phyloP scores from a whole-genome alignment of 257 asterid species.

The Penstemon eatonii region DNA sequence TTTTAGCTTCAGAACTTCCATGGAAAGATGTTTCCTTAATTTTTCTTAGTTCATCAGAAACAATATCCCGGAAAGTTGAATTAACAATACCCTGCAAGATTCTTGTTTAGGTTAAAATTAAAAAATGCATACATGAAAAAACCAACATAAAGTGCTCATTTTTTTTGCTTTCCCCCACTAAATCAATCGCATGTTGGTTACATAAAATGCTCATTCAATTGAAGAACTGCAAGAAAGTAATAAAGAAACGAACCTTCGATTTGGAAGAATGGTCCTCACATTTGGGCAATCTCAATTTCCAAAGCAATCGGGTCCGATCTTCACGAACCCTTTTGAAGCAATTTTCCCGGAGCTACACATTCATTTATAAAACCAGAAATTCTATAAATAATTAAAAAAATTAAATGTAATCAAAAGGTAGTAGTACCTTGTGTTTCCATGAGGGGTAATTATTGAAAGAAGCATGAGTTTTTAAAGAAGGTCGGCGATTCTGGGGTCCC shows the following conservation, averaged over 20 bases:
- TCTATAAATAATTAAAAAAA: neutral
- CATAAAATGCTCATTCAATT: no score
- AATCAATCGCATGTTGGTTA: no score
- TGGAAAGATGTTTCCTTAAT: constrained; percentile 47
- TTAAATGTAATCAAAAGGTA: neutral
- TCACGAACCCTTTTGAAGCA: constrained; percentile 80
- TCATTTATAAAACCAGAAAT: constrained; percentile 19
- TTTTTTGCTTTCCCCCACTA: no score
- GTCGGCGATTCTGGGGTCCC: constrained; percentile 35
- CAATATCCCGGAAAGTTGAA: constrained; percentile 68
- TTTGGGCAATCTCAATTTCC: constrained; percentile 66
- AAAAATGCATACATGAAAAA: constrained; percentile 16
- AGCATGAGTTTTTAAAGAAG: constrained; percentile 47
- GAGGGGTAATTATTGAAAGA: constrained; percentile 56
- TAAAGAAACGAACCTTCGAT: constrained; percentile 36
- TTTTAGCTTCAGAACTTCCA: constrained; percentile 31
- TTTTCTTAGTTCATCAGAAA: constrained; percentile 74
- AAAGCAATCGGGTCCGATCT: constrained; percentile 77
- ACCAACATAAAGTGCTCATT: constrained; percentile 1
- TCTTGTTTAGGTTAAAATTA: neutral
- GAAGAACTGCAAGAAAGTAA: neutral
- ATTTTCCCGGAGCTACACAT: constrained; percentile 79
- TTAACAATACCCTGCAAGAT: constrained; percentile 57
- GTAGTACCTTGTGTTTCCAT: constrained; percentile 78
- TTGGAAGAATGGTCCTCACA: constrained; percentile 33